Evolutionary conservation across 2,329 filamentous ascomycete species (phyloP).

Genomic region (Cladosporium austrohemisphaericum): DNA sequence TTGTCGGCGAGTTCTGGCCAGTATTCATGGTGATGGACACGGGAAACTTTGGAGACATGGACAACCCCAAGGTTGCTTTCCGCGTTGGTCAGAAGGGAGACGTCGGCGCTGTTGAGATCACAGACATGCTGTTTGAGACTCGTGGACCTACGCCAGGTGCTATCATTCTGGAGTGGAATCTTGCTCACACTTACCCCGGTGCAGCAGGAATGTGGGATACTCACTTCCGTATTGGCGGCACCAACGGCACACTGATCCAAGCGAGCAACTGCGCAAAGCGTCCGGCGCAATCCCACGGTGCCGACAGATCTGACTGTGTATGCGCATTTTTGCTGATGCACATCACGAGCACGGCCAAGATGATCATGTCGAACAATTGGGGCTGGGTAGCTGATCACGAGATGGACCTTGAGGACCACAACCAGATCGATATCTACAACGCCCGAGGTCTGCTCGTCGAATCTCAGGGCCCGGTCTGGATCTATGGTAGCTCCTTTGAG

Average conservation of each 20-base stretch:
- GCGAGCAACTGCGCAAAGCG: slow-evolving; percentile 74
- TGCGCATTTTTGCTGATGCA: slow-evolving; percentile 60
- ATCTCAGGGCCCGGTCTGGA: slow-evolving; percentile 40
- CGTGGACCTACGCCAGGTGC: slow-evolving; percentile 79
- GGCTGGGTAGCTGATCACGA: slow-evolving; percentile 91
- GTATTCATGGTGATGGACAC: slow-evolving; percentile 77
- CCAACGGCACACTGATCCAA: slow-evolving; percentile 59
- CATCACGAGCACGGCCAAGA: slow-evolving; percentile 53
- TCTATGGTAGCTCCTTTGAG: slow-evolving; percentile 66
- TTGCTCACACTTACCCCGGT: slow-evolving; percentile 63
- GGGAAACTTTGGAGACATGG: slow-evolving; percentile 68
- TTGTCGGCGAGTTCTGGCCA: slow-evolving; percentile 89
- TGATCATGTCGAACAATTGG: slow-evolving; percentile 88
- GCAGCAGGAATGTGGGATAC: slow-evolving; percentile 85
- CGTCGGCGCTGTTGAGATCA: slow-evolving; percentile 77
- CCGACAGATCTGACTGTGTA: slow-evolving; percentile 64
- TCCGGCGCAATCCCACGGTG: slow-evolving; percentile 48
- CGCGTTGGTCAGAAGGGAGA: slow-evolving; percentile 77
- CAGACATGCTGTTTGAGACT: slow-evolving; percentile 81
- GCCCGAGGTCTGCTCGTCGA: slow-evolving; percentile 79
- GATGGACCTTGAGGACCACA: slow-evolving; percentile 68
- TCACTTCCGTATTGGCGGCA: slow-evolving; percentile 69
- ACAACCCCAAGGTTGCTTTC: slow-evolving; percentile 78
- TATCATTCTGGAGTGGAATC: slow-evolving; percentile 88
- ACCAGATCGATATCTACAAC: slow-evolving; percentile 78